A percentile compares a stretch with the other conserved stretches of the same genome.
Conservation (phyloP, 202 grass and related monocot species). For the Panicum hallii region DNA sequence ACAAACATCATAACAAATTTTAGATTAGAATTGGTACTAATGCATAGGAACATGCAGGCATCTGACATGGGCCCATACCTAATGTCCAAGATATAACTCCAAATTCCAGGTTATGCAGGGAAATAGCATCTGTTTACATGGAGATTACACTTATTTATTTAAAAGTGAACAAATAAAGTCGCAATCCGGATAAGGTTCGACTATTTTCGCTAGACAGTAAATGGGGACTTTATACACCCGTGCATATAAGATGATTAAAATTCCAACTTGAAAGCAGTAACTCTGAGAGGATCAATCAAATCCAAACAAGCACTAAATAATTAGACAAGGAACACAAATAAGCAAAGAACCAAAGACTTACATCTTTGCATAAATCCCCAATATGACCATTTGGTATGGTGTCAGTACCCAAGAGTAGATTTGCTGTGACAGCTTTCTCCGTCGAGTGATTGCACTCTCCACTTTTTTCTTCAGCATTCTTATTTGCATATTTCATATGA, state of each 20-base stretch:
- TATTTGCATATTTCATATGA: slow-evolving; percentile 27
- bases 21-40: slow-evolving; percentile 6
- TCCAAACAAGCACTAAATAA: slow-evolving; percentile 16
- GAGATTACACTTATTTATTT: slow-evolving; percentile 6
- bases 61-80: neutral
- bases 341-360: slow-evolving; percentile 41
- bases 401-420: slow-evolving; percentile 47
- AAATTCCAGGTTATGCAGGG: neutral
- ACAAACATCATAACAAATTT: slow-evolving; percentile 28
- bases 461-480: slow-evolving; percentile 19
- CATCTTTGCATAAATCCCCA: slow-evolving; percentile 49
- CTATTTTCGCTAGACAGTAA: slow-evolving; percentile 33
- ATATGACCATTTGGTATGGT: slow-evolving; percentile 49
- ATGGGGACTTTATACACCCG: neutral
- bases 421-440: slow-evolving; percentile 26
- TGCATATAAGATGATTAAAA: slow-evolving; percentile 24
- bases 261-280: slow-evolving; percentile 9
- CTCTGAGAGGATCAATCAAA: neutral
- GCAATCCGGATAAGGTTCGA: neutral
- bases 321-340: slow-evolving; percentile 28
- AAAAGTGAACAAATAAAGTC: neutral
- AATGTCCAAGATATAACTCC: slow-evolving; percentile 24
- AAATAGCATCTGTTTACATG: neutral
- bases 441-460: slow-evolving; percentile 38
- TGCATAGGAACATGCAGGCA: slow-evolving; percentile 7